phyloP scores from a whole-genome alignment of 2,329 filamentous ascomycete species.

The Sporothrix humicola region DNA sequence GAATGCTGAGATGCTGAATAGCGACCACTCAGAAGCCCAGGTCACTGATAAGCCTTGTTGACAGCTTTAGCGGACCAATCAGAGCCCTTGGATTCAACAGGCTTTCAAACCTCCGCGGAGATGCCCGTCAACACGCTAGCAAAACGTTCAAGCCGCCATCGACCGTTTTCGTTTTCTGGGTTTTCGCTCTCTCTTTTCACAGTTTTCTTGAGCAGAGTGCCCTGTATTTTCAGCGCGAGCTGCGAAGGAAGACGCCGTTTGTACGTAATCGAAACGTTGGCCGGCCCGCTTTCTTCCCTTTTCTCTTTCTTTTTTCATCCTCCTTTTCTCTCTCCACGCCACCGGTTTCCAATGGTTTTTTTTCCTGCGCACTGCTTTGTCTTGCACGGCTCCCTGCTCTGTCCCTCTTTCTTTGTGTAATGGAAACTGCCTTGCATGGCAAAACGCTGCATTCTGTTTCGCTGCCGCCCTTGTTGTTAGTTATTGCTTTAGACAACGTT shows the following conservation, averaged over 20 bases:
- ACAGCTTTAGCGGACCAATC: conserved; percentile 23
- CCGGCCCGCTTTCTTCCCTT: conserved; percentile 24
- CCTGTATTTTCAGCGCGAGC: background rate
- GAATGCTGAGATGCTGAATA: background rate
- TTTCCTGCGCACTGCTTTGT: background rate
- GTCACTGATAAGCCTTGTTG: conserved; percentile 27
- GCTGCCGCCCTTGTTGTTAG: conserved; percentile 34
- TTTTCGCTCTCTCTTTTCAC: background rate
- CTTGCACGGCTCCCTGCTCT: conserved; percentile 11
- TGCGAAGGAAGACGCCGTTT: conserved; percentile 15
- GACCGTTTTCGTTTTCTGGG: too few relatives aligned
- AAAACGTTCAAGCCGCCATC: background rate
- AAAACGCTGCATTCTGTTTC: conserved; percentile 30
- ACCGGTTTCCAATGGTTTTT: background rate
- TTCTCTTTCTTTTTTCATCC: background rate
- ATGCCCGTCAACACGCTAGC: conserved; percentile 8
- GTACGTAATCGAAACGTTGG: conserved; percentile 32
- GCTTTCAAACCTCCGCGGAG: conserved; percentile 15
- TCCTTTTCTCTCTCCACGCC: conserved; percentile 25
- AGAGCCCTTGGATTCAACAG: background rate
- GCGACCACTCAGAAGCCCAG: background rate
- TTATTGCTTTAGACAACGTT: conserved; percentile 37
- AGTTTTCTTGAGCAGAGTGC: background rate
- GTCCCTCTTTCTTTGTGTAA: conserved; percentile 32
- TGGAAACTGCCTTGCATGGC: conserved; percentile 24